These are phyloP conservation scores for Neopestalotiopsis clavispora DNA, from an alignment of 2,329 filamentous ascomycete species.

Conservation along the genomic window DNA sequence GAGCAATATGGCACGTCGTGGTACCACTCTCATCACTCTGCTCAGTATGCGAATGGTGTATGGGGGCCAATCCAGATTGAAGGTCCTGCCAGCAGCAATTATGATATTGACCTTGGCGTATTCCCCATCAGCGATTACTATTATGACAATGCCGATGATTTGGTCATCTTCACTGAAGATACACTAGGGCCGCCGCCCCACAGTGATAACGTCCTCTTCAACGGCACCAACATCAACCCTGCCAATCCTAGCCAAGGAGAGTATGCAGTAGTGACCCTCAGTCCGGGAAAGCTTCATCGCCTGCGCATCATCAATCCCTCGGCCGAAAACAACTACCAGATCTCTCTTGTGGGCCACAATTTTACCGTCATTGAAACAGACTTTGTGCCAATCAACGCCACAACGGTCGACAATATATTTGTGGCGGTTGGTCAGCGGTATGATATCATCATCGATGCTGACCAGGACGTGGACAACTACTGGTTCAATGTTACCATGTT, in stretches of 20 bases:
- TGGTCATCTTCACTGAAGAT: no score
- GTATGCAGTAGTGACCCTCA: slow-evolving; percentile 41
- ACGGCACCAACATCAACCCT: slow-evolving; percentile 45
- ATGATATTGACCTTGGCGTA: slow-evolving; percentile 58
- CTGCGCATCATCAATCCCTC: slow-evolving; percentile 57
- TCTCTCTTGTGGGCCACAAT: slow-evolving; percentile 54
- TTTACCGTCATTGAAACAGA: slow-evolving; percentile 57
- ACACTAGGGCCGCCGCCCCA: no score
- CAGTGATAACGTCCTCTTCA: slow-evolving; percentile 49
- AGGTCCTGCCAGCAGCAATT: slow-evolving; percentile 52
- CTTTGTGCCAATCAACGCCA: slow-evolving; percentile 56
- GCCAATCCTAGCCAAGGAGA: slow-evolving; percentile 30
- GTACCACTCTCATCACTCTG: slow-evolving; percentile 47
- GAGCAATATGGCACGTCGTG: slow-evolving; percentile 43
- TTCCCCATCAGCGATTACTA: slow-evolving; percentile 57
- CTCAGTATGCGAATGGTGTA: slow-evolving; percentile 59
- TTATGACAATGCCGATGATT: slow-evolving; percentile 38
- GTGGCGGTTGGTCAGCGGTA: slow-evolving; percentile 53
- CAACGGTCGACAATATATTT: slow-evolving; percentile 51
- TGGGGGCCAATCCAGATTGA: slow-evolving; percentile 56
- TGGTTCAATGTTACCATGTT: slow-evolving; percentile 45
- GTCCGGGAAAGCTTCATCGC: slow-evolving; percentile 51
- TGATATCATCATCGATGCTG: slow-evolving; percentile 54
- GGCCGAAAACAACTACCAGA: slow-evolving; percentile 52
- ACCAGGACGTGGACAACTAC: slow-evolving; percentile 39